A percentile compares a stretch with the other conserved stretches of the same genome.
Evolutionary conservation across 345 rosid genomes (phyloP).

Genomic region (Trapa bicornis): DNA sequence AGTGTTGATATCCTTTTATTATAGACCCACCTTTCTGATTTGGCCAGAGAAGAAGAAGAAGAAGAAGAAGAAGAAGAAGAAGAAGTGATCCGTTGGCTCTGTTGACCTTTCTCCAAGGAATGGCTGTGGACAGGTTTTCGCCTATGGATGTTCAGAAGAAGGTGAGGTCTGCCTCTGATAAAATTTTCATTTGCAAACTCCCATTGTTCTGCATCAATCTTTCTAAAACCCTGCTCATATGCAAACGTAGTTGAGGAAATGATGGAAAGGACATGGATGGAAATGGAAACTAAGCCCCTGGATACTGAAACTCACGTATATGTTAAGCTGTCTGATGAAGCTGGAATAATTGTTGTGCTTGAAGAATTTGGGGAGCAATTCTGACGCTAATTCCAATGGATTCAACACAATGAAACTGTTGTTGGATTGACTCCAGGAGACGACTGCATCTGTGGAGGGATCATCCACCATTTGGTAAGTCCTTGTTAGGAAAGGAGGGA

Average conservation of each 20-base stretch:
- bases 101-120: slow-evolving; percentile 45
- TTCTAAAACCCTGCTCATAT: slow-evolving; percentile 64
- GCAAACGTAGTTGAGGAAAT: slow-evolving; percentile 8
- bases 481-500: slow-evolving; percentile 79
- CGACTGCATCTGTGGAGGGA: slow-evolving; percentile 49
- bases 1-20: slow-evolving; percentile 55
- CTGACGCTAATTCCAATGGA: slow-evolving; percentile 59
- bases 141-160: slow-evolving; percentile 79
- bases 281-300: slow-evolving; percentile 11
- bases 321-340: slow-evolving; percentile 93
- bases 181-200: slow-evolving; percentile 89
- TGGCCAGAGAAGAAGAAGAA: slow-evolving; percentile 33
- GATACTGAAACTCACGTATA: slow-evolving; percentile 22
- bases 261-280: not conserved
- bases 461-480: slow-evolving; percentile 94
- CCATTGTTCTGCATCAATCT: slow-evolving; percentile 81
- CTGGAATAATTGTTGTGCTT: slow-evolving; percentile 92
- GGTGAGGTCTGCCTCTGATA: slow-evolving; percentile 54
- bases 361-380: slow-evolving; percentile 73
- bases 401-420: slow-evolving; percentile 75
- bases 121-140: slow-evolving; percentile 92
- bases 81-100: slow-evolving; percentile 24
- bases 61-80: slow-evolving; percentile 32
- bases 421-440: slow-evolving; percentile 60
- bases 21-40: slow-evolving; percentile 51